Base-by-base conservation (phyloP, 768 basidiomycete genomes). In the Rhodotorula graminis region DNA sequence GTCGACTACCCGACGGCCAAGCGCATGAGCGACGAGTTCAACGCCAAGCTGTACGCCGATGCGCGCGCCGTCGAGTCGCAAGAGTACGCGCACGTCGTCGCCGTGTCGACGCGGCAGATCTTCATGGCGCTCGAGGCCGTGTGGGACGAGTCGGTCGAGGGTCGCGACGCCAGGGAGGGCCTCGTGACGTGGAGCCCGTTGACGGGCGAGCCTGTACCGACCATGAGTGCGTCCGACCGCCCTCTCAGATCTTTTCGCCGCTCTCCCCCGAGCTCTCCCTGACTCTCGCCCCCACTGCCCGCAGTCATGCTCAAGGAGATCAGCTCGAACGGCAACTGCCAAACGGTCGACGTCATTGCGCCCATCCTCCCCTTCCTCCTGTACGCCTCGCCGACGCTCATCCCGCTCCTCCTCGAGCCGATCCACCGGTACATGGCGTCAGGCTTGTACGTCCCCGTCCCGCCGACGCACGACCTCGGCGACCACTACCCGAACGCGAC, bases 291-390 rank as follows among this genome's bases (percentile, higher is more conserved):
- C 37, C 11, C 47, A 18, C 23, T 15, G 19, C 47, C 0, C 49
- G 10, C 52, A 70, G 69, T 74, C 61, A 65, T 74, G 58, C 67
- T 76, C 18, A 76, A 76, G 29, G 75, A 76, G 61, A 70, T 76
- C 49, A 63, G 59, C 25, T 72, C 71, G 31, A 76, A 76, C 64
- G 75, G 75, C n/a, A 76, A 76, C 56, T 64, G 56, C 49, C 66
- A 62, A 9, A 71, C 70, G 12, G 50, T 75, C 42, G 70, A 65
- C 59, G 67, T 75, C 31, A 60, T 75, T 55, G 66, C 70, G 2
- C 69, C 70, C 9, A 65, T 75, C 62, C 67, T 71, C 29, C 69
- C 70, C 19, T 69, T 71, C 70, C 64, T 77, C 64, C 27, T 77
- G 55, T 67, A 76, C 75, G 49, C 68, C 31, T 57, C 68, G n/a